Evolutionary conservation across 164 flowering plant genomes (phyloP).

Genomic region (Magnolia changhungtana): DNA sequence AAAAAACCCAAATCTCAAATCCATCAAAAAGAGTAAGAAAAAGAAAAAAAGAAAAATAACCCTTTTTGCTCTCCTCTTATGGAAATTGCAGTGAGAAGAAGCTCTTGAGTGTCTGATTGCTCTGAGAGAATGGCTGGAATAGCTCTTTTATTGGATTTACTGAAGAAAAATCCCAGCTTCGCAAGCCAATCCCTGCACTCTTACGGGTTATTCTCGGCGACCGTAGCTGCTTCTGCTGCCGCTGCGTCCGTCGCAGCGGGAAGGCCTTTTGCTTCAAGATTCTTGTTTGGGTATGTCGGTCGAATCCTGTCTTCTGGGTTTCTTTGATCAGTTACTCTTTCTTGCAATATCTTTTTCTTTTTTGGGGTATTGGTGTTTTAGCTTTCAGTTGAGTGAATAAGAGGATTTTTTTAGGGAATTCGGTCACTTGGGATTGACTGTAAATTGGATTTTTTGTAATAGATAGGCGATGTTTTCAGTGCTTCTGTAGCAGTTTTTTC

Average conservation of each 20-base stretch:
- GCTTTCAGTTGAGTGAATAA: not conserved
- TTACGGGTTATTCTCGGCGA: constrained; percentile 39
- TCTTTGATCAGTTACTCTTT: not conserved
- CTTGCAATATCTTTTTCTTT: not conserved
- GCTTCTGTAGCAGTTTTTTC: too few relatives aligned
- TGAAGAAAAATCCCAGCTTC: constrained; percentile 51
- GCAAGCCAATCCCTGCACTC: constrained; percentile 42
- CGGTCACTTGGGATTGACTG: not conserved
- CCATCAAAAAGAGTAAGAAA: too few relatives aligned
- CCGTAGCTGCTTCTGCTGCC: constrained; percentile 50
- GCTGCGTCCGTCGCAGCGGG: constrained; percentile 47
- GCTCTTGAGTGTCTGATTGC: not conserved
- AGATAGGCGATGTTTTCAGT: not conserved
- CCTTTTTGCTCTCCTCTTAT: not conserved
- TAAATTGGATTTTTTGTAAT: not conserved
- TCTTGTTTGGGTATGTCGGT: constrained; percentile 49
- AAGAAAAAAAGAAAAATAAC: too few relatives aligned
- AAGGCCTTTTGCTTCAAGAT: constrained; percentile 40
- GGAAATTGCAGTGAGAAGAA: not conserved
- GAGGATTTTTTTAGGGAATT: not conserved
- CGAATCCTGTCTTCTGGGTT: not conserved
- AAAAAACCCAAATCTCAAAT: too few relatives aligned
- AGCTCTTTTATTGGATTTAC: constrained; percentile 43
- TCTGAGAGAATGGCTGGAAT: constrained; percentile 40
- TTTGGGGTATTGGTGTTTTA: not conserved